Conservation (phyloP, 225 moss, liverwort and hornwort species). For the Physcomitrium patens region DNA sequence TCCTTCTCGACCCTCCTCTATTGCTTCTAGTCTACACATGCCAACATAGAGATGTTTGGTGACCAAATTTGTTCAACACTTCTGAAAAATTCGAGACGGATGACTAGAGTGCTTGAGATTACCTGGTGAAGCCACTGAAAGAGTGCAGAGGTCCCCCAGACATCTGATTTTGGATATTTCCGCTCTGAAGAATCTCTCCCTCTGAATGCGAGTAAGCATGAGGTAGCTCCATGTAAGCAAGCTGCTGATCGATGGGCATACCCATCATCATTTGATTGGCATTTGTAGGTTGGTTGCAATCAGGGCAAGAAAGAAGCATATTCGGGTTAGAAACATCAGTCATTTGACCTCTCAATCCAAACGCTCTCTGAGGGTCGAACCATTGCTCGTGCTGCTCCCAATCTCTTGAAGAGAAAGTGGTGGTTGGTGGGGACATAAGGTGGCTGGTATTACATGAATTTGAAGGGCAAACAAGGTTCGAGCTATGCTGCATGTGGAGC, state of each 20-base stretch:
- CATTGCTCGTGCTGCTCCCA: slow-evolving; percentile 4
- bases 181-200: background rate
- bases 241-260: background rate
- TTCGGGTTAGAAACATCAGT: background rate
- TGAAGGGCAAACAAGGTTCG: background rate
- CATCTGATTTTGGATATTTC: background rate
- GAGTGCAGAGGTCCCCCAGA: slow-evolving; percentile 22
- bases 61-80: background rate
- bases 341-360: slow-evolving; percentile 28
- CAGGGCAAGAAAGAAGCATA: slow-evolving; percentile 25
- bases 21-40: slow-evolving; percentile 31
- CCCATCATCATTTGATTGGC: background rate
- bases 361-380: slow-evolving; percentile 35
- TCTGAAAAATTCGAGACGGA: background rate
- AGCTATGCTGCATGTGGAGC: slow-evolving; percentile 27
- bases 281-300: slow-evolving; percentile 24
- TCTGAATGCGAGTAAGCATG: background rate
- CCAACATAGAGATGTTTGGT: background rate
- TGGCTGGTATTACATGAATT: background rate
- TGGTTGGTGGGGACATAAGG: background rate
- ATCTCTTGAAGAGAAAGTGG: background rate
- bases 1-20: slow-evolving; percentile 30
- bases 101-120: background rate
- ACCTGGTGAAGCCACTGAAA: slow-evolving; percentile 4
- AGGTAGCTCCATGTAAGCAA: background rate